Evolutionary conservation across 2,329 filamentous ascomycete genomes (phyloP).

Genomic region (Pseudogymnoascus sp.): DNA sequence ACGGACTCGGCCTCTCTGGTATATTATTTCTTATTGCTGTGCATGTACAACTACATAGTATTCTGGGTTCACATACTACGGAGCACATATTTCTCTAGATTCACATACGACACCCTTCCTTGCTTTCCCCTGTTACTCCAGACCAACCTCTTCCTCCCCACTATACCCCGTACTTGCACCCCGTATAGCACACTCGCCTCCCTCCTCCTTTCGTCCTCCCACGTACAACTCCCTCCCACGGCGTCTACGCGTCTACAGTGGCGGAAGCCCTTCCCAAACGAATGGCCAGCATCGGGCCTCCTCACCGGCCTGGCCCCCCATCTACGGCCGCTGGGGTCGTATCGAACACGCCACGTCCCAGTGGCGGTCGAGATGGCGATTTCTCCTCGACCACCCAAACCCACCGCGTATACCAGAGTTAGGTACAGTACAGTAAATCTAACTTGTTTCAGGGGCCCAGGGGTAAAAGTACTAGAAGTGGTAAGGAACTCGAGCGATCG

Average conservation of each 20-base stretch:
- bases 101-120: background rate
- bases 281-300: background rate
- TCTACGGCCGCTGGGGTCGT: background rate
- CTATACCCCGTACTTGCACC: background rate
- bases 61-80: background rate
- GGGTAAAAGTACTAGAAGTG: background rate
- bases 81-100: background rate
- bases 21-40: background rate
- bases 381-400: background rate
- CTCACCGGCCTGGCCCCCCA: background rate
- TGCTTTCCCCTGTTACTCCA: background rate
- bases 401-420: background rate
- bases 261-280: background rate
- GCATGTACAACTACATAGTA: background rate
- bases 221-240: background rate
- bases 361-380: background rate
- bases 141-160: background rate
- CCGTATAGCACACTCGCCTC: background rate
- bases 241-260: background rate
- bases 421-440: background rate
- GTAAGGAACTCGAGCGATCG: background rate
- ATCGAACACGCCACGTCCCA: background rate
- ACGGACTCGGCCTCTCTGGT: background rate
- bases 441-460: constrained; percentile 1
- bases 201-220: background rate